Conservation (phyloP, 2,329 filamentous ascomycete genomes). For the Sporothrix protearum region DNA sequence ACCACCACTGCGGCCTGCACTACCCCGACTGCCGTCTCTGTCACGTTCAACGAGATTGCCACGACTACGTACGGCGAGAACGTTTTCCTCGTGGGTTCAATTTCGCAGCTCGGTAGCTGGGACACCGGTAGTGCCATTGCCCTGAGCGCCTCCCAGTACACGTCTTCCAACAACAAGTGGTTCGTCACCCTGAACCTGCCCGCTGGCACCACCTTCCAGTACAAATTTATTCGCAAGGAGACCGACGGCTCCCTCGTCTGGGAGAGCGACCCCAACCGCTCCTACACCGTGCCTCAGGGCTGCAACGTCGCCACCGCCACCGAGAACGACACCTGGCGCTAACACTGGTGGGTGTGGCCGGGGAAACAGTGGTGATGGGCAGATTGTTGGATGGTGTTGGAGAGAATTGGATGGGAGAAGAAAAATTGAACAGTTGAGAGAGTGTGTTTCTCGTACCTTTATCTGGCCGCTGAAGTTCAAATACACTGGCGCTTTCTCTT, state of each 20-base stretch:
- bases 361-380: neutral
- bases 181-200: conserved; percentile 51
- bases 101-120: conserved; percentile 61
- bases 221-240: conserved; percentile 65
- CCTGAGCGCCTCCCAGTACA: conserved; percentile 59
- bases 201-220: conserved; percentile 56
- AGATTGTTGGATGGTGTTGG: neutral
- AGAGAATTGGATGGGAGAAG: neutral
- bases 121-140: conserved; percentile 50
- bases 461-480: neutral
- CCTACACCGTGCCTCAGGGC: conserved; percentile 34
- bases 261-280: conserved; percentile 59
- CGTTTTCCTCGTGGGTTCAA: conserved; percentile 62
- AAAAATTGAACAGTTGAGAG: no score
- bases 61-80: conserved; percentile 59
- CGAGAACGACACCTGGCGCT: conserved; percentile 22
- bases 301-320: conserved; percentile 19
- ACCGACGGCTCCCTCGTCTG: conserved; percentile 55
- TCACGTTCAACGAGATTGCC: conserved; percentile 60
- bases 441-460: neutral
- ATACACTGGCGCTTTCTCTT: no score
- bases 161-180: conserved; percentile 59
- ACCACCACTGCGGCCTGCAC: conserved; percentile 18
- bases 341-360: neutral
- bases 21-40: conserved; percentile 49